Percentiles rank a stretch among this genome's conserved stretches.
Evolutionary conservation across 345 rosid species (phyloP).

Genomic region (Linum usitatissimum): DNA sequence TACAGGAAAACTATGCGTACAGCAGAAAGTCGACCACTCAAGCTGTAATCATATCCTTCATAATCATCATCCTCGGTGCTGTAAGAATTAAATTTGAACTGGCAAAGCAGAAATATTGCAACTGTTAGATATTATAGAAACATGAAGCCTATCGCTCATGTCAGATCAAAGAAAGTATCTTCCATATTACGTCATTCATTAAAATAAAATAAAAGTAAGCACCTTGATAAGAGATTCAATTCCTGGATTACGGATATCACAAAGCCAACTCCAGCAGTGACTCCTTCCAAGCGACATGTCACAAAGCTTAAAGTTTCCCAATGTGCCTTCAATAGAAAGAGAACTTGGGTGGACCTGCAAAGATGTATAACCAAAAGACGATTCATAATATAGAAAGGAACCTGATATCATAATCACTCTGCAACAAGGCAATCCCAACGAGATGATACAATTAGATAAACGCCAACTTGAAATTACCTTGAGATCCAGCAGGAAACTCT

Average conservation of each 20-base stretch:
- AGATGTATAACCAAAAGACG: conserved; percentile 17
- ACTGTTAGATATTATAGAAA: neutral
- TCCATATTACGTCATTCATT: no score
- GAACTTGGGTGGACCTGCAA: conserved; percentile 84
- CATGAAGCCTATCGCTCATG: neutral
- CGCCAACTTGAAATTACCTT: conserved; percentile 40
- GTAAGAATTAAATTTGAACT: conserved; percentile 84
- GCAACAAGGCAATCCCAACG: neutral
- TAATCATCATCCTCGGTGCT: conserved; percentile 91
- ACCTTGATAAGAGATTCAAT: conserved; percentile 93
- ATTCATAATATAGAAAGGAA: neutral
- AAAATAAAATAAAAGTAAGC: neutral
- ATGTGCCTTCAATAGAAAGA: conserved; percentile 74
- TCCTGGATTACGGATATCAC: conserved; percentile 96
- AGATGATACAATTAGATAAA: neutral
- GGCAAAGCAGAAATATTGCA: conserved; percentile 20
- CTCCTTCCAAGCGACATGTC: conserved; percentile 78
- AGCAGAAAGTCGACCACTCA: conserved; percentile 83
- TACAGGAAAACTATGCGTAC: conserved; percentile 91
- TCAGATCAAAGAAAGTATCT: neutral
- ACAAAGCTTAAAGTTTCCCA: conserved; percentile 89
- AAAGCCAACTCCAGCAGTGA: conserved; percentile 86
- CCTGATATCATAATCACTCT: neutral
- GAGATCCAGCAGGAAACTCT: conserved; percentile 77
- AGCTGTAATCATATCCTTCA: conserved; percentile 90